Base-by-base conservation (phyloP, 2,329 filamentous ascomycete genomes). In the Colletotrichum trifolii region DNA sequence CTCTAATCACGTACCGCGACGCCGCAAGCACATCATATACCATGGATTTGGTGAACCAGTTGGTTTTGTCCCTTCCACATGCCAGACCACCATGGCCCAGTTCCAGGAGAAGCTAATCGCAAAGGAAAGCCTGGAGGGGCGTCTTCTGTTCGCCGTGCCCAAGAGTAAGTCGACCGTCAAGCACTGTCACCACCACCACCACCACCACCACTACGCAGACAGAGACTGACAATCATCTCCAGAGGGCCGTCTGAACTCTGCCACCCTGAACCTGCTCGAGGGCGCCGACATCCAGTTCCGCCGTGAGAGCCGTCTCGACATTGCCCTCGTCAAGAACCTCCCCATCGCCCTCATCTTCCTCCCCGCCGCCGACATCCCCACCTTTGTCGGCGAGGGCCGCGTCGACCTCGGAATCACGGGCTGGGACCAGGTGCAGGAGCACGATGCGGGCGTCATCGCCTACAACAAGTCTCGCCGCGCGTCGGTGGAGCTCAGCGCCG, bases 261-360 rank as follows among this genome's bases (percentile, higher is more conserved):
- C 93, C 64, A 89, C 92, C 59, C 88, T 99, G 54, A 94, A 98
- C 77, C 89, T 99, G 55, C 91, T 99, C 59, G 87, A 94, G 74
- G 96, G 96, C 70, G 93, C 92, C 73, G 96, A 99, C 78, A 95
- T 99, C 73, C 94, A 99, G 78, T 99, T 99, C 83, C 90, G 92
- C 77, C 91, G 96, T 75, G 94, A 97, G 83, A 94, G 91, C 77
- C 91, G 96, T 64, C 92, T 98, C 73, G 96, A 99, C 78, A 97
- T 99, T 75, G 96, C 96, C 13, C 90, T 99, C 34, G 96, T 98
- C 75, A 97, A 97, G 84, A 99, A 99, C 81, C 89, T 96, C 35
- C 93, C 92, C 40, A 93, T 99, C 72, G 96, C 96, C 13, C 91
- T 99, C 66, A 90, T 99, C 75, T 99, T 99, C 84, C 91, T 99